Conservation (phyloP, 768 basidiomycete species). For the Termitomyces sp. region DNA sequence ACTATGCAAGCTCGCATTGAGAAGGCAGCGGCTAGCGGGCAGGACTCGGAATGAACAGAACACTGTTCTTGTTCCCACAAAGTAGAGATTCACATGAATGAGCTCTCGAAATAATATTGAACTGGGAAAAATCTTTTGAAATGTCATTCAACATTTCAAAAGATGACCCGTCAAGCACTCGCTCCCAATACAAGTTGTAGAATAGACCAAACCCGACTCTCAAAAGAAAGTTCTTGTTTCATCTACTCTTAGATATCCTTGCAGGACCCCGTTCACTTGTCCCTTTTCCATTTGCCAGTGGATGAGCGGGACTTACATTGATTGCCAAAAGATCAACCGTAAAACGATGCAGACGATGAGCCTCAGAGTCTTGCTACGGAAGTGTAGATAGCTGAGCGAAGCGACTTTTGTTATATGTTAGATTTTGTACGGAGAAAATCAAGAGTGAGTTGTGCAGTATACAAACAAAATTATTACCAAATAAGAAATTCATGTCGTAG, state of each 20-base stretch:
- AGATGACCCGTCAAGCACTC: neutral
- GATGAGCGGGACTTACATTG: neutral
- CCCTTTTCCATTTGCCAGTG: constrained; percentile 6
- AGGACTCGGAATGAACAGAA: constrained; percentile 30
- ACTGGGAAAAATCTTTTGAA: neutral
- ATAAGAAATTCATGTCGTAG: too few relatives aligned
- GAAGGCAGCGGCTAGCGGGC: constrained; percentile 36
- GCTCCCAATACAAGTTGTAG: neutral
- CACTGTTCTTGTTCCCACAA: neutral
- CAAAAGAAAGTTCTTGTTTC: neutral
- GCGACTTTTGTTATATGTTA: too few relatives aligned
- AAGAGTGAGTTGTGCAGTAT: too few relatives aligned
- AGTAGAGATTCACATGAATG: neutral
- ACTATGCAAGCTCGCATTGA: constrained; percentile 41
- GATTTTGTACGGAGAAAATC: too few relatives aligned
- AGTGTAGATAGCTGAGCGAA: too few relatives aligned
- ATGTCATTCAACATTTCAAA: neutral
- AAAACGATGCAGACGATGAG: too few relatives aligned
- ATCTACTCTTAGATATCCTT: neutral
- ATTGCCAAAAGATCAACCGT: neutral
- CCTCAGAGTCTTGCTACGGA: too few relatives aligned
- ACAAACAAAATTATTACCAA: too few relatives aligned
- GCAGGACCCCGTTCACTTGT: neutral
- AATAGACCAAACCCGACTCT: neutral
- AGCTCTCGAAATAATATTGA: neutral